Percentiles rank a stretch among this genome's conserved stretches.
These are phyloP conservation scores for Tritrichomonas musculus DNA, from an alignment of 208 protist genomes.

Conservation along the genomic window DNA sequence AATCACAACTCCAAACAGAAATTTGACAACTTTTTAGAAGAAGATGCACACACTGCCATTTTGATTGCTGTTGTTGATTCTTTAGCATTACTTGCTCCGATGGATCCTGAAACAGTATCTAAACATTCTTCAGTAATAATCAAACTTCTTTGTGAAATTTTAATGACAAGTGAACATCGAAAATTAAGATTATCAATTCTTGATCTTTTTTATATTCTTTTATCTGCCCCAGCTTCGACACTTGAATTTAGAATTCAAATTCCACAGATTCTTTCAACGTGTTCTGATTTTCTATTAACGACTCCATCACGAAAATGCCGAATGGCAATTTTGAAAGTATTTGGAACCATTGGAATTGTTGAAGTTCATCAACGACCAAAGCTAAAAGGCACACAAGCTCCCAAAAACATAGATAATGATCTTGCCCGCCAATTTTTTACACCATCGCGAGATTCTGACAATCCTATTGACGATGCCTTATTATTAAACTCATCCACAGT, in stretches of 20 bases:
- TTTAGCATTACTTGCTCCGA: background rate
- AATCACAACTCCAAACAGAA: background rate
- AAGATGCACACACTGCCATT: background rate
- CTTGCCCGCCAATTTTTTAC: background rate
- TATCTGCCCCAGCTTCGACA: background rate
- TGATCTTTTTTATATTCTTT: background rate
- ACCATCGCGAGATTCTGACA: background rate
- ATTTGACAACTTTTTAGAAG: slow-evolving; percentile 15
- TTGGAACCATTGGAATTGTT: background rate
- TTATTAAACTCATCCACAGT: background rate
- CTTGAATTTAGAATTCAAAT: background rate
- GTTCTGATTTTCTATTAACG: background rate
- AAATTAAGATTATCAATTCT: background rate
- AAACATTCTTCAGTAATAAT: background rate
- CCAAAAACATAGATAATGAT: background rate
- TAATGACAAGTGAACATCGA: background rate
- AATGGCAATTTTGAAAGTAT: background rate
- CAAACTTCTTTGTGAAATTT: background rate
- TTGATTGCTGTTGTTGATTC: background rate
- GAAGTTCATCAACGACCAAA: background rate
- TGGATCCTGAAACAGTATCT: background rate
- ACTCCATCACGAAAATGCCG: background rate
- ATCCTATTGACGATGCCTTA: background rate
- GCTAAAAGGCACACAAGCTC: background rate
- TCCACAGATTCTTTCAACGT: background rate